Evolutionary conservation across 768 basidiomycete species (phyloP).

Genomic region (Panaeolus cyanescens): DNA sequence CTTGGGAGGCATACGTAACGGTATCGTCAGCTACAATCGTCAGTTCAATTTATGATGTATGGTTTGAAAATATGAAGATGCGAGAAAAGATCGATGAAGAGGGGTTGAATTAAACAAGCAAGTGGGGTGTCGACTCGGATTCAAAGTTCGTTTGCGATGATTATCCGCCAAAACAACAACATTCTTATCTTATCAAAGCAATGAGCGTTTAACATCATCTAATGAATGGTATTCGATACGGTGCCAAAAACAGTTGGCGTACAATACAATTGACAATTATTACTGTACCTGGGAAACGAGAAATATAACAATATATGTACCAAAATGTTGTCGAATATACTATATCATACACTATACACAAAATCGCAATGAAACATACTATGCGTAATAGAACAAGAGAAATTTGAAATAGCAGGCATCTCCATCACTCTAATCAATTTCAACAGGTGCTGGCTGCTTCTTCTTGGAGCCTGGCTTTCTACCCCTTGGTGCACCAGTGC

Average conservation of each 20-base stretch:
- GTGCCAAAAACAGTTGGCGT: neutral
- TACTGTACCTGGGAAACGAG: neutral
- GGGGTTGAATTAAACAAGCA: neutral
- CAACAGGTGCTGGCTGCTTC: constrained; percentile 18
- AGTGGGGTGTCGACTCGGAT: no score
- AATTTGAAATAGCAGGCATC: neutral
- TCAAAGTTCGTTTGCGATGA: no score
- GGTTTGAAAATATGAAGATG: no score
- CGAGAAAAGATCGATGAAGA: neutral
- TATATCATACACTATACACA: constrained; percentile 3
- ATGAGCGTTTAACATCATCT: neutral
- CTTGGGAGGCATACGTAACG: constrained; percentile 42
- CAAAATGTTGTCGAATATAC: neutral
- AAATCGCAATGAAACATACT: neutral
- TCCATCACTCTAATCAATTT: neutral
- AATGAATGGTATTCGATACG: neutral
- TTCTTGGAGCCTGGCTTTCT: constrained; percentile 43
- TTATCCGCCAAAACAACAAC: neutral
- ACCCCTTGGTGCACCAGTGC: constrained; percentile 36
- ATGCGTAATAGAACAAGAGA: neutral
- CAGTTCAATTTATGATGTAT: no score
- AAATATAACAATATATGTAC: neutral
- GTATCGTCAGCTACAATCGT: neutral
- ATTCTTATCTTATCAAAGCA: neutral
- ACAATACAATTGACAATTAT: neutral